phyloP scores from a whole-genome alignment of 176 grass and related monocot genomes.

The Saccharum spontaneum region DNA sequence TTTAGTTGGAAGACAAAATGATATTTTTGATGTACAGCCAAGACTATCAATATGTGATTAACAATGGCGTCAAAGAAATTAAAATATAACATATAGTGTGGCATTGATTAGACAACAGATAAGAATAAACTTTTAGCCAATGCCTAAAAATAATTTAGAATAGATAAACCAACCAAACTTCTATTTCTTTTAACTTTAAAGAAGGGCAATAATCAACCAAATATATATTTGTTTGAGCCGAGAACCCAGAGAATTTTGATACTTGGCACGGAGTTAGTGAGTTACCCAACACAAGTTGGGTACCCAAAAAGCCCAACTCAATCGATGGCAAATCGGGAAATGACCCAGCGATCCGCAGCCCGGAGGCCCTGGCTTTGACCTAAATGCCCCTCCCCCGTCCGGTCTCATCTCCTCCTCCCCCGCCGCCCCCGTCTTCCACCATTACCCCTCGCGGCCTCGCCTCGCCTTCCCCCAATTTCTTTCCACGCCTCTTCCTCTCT shows the following conservation, averaged over 20 bases:
- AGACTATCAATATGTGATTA: too few species aligned
- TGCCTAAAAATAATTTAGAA: too few species aligned
- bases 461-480: not conserved
- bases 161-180: too few species aligned
- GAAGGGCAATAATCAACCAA: too few species aligned
- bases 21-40: too few species aligned
- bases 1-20: too few species aligned
- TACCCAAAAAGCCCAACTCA: constrained; percentile 16
- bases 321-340: constrained; percentile 51
- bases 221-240: too few species aligned
- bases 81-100: too few species aligned
- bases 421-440: not conserved
- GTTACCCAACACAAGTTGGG: constrained; percentile 11
- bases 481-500: constrained; percentile 2
- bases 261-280: not conserved
- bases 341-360: not conserved
- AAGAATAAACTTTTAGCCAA: too few species aligned
- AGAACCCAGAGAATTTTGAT: not conserved
- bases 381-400: constrained; percentile 56
- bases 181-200: too few species aligned
- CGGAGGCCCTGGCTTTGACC: constrained; percentile 39
- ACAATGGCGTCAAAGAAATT: too few species aligned
- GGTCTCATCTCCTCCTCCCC: not conserved
- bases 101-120: too few species aligned
- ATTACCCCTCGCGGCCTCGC: constrained; percentile 16